These are phyloP conservation scores for Mycocalia duriaeana DNA, from an alignment of 1,284 basidiomycete genomes.

Conservation along the genomic window DNA sequence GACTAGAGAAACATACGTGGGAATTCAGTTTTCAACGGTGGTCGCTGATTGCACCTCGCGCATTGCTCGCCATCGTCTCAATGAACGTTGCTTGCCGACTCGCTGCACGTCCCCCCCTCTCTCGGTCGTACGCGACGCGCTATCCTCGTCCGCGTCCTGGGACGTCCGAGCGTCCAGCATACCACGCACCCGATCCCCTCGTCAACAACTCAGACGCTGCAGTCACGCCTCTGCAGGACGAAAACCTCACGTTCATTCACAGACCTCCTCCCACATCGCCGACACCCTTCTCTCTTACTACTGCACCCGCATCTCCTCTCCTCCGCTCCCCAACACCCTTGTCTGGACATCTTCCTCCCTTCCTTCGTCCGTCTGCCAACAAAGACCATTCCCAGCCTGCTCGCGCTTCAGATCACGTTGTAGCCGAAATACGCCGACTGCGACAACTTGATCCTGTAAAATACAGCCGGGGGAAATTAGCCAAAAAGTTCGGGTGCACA, in stretches of 20 bases:
- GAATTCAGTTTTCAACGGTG: no score
- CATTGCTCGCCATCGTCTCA: conserved; percentile 1
- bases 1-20: conserved; percentile 3
- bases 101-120: conserved; percentile 14
- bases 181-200: conserved; percentile 62
- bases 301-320: conserved; percentile 64
- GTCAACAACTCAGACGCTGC: conserved; percentile 49
- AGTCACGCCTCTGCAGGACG: conserved; percentile 51
- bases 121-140: conserved; percentile 30
- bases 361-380: conserved; percentile 35
- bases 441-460: conserved; percentile 44
- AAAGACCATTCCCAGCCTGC: conserved; percentile 25
- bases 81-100: conserved; percentile 21
- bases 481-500: conserved; percentile 55
- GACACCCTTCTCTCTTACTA: conserved; percentile 63
- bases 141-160: conserved; percentile 43
- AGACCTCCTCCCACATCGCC: conserved; percentile 71
- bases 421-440: conserved; percentile 54
- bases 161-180: conserved; percentile 51
- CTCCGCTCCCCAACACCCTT: conserved; percentile 34
- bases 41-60: no score
- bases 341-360: conserved; percentile 33
- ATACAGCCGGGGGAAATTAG: conserved; percentile 49
- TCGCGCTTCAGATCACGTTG: conserved; percentile 45
- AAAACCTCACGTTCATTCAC: conserved; percentile 68